phyloP scores from a whole-genome alignment of 495 filamentous ascomycete genomes.

The Daldinia bambusicola region DNA sequence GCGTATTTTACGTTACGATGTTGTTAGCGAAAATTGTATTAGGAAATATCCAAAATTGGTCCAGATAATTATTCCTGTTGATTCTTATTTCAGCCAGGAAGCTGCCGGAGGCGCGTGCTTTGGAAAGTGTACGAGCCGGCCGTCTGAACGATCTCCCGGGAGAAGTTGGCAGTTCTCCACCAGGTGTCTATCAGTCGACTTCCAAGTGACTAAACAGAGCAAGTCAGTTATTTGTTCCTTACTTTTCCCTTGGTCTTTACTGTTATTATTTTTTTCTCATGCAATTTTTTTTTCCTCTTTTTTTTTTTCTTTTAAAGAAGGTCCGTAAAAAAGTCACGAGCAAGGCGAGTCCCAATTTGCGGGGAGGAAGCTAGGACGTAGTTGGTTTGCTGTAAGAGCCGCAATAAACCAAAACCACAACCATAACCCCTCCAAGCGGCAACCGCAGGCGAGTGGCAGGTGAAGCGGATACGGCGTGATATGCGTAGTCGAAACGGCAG shows the following conservation, averaged over 20 bases:
- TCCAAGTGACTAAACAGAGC: constrained; percentile 11
- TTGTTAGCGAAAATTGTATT: background rate
- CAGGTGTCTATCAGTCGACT: constrained; percentile 32
- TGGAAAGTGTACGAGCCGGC: constrained; percentile 27
- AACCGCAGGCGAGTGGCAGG: constrained; percentile 26
- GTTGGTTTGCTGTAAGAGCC: constrained; percentile 37
- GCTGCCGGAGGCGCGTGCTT: constrained; percentile 8
- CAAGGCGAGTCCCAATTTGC: constrained; percentile 15
- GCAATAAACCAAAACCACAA: constrained; percentile 12
- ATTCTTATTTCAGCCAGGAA: constrained; percentile 12
- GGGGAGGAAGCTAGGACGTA: constrained; percentile 19
- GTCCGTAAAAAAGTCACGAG: background rate
- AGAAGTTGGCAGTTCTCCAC: constrained; percentile 16
- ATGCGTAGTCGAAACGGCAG: background rate
- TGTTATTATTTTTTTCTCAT: no score
- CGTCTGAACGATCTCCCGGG: constrained; percentile 26
- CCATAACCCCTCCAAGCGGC: constrained; percentile 12
- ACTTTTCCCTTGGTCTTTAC: background rate
- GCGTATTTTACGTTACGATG: constrained; percentile 15
- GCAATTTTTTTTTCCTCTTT: no score
- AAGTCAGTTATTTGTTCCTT: constrained; percentile 26
- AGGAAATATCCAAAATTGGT: background rate
- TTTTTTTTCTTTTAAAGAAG: no score
- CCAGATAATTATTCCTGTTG: background rate
- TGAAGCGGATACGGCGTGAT: constrained; percentile 16